Base-by-base conservation (phyloP, 2,329 filamentous ascomycete genomes). In the Cytospora mali region DNA sequence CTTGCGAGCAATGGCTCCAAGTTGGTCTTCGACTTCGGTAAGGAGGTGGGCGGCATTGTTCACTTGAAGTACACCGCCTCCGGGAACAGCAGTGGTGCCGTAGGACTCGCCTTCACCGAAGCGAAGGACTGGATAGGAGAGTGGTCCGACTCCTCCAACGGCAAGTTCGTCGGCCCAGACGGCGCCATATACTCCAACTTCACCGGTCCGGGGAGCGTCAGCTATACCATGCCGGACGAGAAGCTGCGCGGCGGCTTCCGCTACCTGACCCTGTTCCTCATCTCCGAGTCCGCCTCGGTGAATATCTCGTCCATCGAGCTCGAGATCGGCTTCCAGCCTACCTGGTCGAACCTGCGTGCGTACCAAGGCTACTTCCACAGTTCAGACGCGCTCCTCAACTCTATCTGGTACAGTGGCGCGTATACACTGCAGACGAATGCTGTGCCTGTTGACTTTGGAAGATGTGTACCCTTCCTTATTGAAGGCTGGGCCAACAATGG, bases 1-100 rank as follows among this genome's bases (percentile, higher is more conserved):
- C 66, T 74, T 2, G 55, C 25, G 11, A 75, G 77, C 13, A 84
- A 85, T 68, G 81, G 80, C 13, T 83, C 81, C 3, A 75, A 77
- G n/a, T 70, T 84, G 2, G 79, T 86, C 1, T 84, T 85, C 62
- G 84, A 87, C 70, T 87, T 87, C 69, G 84, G 83, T 4, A 75
- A 79, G 27, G 82, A 86, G 69, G 82, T 87, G 6, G 84, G 84
- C 42, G 84, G 84, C 6, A 79, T 86, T 61, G 73, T 82, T 6
- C 79, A 77, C 4, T 67, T 87, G n/a, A 71, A 76, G 11, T 87
- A 84, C 67, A 75, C 73, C 3, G 72, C 77, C 5, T 75, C 74
- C 13, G 75, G 75, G 2, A 60, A 53, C 4, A 69, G 70, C 18
- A 68, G 65, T 18, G 77, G 75, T 4, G 69, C 73, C 1, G 65